These are phyloP conservation scores for Xylaria acuta DNA, from an alignment of 495 filamentous ascomycete genomes.

Conservation along the genomic window DNA sequence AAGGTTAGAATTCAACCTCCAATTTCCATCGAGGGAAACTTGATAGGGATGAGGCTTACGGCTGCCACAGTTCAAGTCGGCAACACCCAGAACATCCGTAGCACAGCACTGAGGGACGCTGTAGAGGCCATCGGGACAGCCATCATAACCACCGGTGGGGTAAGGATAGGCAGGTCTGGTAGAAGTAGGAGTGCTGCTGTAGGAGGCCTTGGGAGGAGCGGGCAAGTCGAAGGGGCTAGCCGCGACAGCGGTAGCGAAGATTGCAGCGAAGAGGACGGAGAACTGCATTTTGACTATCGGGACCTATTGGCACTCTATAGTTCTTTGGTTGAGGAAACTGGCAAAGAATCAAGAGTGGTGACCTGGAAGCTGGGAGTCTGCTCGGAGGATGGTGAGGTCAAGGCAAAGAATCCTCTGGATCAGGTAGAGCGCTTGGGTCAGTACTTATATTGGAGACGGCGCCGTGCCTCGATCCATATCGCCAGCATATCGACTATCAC, in stretches of 20 bases:
- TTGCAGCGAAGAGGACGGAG: slow-evolving; percentile 6
- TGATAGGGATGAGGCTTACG: slow-evolving; percentile 39
- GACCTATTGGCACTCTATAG: slow-evolving; percentile 10
- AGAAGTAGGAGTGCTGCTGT: slow-evolving; percentile 1
- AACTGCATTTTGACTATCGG: slow-evolving; percentile 18
- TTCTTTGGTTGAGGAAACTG: not conserved
- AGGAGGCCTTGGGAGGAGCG: not conserved
- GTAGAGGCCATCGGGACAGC: slow-evolving; percentile 28
- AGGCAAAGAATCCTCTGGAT: too few relatives aligned
- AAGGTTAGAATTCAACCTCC: not conserved
- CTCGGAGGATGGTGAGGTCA: not conserved
- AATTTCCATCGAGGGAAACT: not conserved
- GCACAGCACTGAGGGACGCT: slow-evolving; percentile 48
- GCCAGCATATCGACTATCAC: slow-evolving; percentile 4
- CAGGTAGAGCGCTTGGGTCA: not conserved
- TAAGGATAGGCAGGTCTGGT: slow-evolving; percentile 17
- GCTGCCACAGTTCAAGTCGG: slow-evolving; percentile 47
- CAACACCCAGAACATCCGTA: slow-evolving; percentile 49
- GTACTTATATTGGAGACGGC: slow-evolving; percentile 9
- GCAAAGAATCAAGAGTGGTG: slow-evolving; percentile 8
- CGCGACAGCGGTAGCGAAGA: slow-evolving; percentile 17
- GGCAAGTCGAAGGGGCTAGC: slow-evolving; percentile 19
- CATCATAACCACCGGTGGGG: not conserved
- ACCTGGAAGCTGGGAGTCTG: not conserved
- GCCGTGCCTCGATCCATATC: not conserved